Evolutionary conservation across 2,329 filamentous ascomycete genomes (phyloP).

Genomic region (Domatiomyces globalis): DNA sequence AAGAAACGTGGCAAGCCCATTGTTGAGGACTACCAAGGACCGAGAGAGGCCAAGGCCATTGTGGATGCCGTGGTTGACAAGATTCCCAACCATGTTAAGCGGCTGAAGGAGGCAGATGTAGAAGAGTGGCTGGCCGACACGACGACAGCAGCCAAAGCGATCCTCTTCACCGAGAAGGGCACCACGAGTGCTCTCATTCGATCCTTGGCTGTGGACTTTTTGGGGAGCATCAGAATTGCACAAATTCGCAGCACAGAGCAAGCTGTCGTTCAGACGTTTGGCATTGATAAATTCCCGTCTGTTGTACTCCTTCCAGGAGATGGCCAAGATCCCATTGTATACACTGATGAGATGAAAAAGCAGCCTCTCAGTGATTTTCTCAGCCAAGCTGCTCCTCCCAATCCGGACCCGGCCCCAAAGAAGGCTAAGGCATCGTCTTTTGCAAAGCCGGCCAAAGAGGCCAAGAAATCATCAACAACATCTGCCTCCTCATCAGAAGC

Average conservation of each 20-base stretch:
- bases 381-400: slow-evolving; percentile 61
- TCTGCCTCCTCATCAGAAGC: slow-evolving; percentile 37
- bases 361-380: slow-evolving; percentile 69
- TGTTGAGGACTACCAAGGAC: slow-evolving; percentile 82
- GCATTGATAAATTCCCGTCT: slow-evolving; percentile 62
- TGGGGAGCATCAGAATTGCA: slow-evolving; percentile 62
- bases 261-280: slow-evolving; percentile 56
- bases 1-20: slow-evolving; percentile 66
- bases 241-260: slow-evolving; percentile 75
- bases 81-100: slow-evolving; percentile 84
- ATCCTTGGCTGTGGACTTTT: slow-evolving; percentile 79
- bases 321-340: slow-evolving; percentile 53
- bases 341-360: slow-evolving; percentile 77
- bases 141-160: slow-evolving; percentile 62
- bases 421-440: slow-evolving; percentile 21
- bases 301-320: slow-evolving; percentile 65
- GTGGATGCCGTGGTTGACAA: slow-evolving; percentile 70
- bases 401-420: slow-evolving; percentile 54
- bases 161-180: slow-evolving; percentile 89
- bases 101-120: slow-evolving; percentile 63
- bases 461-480: slow-evolving; percentile 31
- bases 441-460: slow-evolving; percentile 18
- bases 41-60: slow-evolving; percentile 70
- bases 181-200: slow-evolving; percentile 70
- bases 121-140: slow-evolving; percentile 57